phyloP scores from a whole-genome alignment of 2,329 filamentous ascomycete species.

The Laburnicola sp. region DNA sequence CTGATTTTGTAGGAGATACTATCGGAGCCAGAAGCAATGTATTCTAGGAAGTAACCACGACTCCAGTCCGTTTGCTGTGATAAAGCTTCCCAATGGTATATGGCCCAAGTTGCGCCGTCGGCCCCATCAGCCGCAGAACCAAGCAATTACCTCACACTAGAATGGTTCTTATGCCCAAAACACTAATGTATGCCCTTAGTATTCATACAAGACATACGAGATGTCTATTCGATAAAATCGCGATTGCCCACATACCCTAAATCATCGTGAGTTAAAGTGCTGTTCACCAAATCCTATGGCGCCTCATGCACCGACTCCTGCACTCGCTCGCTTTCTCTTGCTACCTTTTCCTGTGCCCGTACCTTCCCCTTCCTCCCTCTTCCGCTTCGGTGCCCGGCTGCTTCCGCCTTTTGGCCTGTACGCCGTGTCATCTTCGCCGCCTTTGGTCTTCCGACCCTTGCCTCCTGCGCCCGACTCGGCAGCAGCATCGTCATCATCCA shows the following conservation, averaged over 20 bases:
- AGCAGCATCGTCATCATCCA: slow-evolving; percentile 48
- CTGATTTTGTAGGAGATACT: slow-evolving; percentile 1
- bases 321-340: slow-evolving; percentile 40
- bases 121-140: too few species aligned
- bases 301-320: slow-evolving; percentile 7
- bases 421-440: slow-evolving; percentile 48
- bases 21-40: not conserved
- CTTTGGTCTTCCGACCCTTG: slow-evolving; percentile 33
- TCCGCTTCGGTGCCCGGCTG: slow-evolving; percentile 47
- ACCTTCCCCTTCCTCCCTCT: slow-evolving; percentile 49
- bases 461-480: slow-evolving; percentile 31
- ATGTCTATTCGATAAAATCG: too few species aligned
- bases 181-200: too few species aligned
- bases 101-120: too few species aligned
- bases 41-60: not conserved
- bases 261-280: too few species aligned
- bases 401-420: slow-evolving; percentile 55
- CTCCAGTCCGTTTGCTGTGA: not conserved
- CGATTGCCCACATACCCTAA: too few species aligned
- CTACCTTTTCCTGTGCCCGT: slow-evolving; percentile 28
- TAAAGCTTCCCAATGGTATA: too few species aligned
- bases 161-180: too few species aligned
- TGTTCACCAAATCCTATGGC: too few species aligned
- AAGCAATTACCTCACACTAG: too few species aligned
- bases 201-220: too few species aligned